Evolutionary conservation across 352 stramenopile genomes (phyloP), one percentile per base, ranked within the genome.

Genomic region (Phytopythium chamaehyphon): DNA sequence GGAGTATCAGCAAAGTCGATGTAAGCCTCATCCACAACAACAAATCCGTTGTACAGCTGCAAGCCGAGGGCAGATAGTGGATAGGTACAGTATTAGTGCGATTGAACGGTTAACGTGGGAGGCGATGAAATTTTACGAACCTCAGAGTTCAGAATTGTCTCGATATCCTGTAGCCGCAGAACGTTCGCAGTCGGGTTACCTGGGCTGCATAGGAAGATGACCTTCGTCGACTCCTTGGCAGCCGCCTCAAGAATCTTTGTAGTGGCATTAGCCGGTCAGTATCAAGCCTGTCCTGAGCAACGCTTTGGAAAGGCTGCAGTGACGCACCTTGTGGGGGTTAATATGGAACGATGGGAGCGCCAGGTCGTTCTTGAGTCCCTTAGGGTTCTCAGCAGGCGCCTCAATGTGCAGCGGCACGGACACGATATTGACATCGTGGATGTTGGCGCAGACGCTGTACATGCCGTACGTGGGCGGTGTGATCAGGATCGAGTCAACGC

Each of bases 21-120:
- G 70, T 99, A 99, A 0, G 97, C 97, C 71, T 99, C 97, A 61
- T 99, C 97, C 15, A 99, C 96, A 28, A 99, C 94, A n/a, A 99
- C 86, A 31, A 99, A 88, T 24, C 92, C 88, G 70, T 85, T 87
- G 62, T 93, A 96, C 36, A 72, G 70, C 76, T 90, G 22, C 47
- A 28, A 23, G 40, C 23, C 28, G 5, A 5, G 28, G 5, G 9
- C 28, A 33, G 28, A 9, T 33, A 33, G 5, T n/a, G n/a, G 15
- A 43, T 10, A 24, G 10, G 36, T 36, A 28, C 47, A 21, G 19
- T 47, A n/a, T 2, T 8, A 42, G 51, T 16, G 16, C 15, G 9
- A 10, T n/a, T 35, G 1, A 47, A 23, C 10, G 24, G n/a, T n/a
- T n/a, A n/a, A n/a, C n/a, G n/a, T n/a, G n/a, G n/a, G n/a, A n/a